phyloP scores from a whole-genome alignment of 805 yeast species.

The Kodamaea leandrae region DNA sequence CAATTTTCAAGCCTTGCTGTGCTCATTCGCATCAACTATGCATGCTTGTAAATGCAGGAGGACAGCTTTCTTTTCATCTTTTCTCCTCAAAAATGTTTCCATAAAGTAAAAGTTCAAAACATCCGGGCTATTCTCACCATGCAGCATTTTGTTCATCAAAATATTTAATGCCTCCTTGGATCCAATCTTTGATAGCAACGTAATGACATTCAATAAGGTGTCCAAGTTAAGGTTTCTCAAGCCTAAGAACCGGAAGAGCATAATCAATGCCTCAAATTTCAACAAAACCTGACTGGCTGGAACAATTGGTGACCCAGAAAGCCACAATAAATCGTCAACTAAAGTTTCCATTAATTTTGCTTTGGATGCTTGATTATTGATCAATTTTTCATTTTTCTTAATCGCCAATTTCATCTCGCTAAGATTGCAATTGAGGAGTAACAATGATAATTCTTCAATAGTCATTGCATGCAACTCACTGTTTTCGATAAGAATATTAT shows the following conservation, averaged over 20 bases:
- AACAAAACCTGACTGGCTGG: slow-evolving; percentile 2
- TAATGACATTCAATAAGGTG: slow-evolving; percentile 24
- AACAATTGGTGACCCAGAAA: not conserved
- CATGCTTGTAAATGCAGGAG: slow-evolving; percentile 21
- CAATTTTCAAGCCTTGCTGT: no score
- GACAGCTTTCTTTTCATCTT: slow-evolving; percentile 19
- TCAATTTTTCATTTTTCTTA: slow-evolving; percentile 11
- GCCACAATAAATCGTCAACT: slow-evolving; percentile 6
- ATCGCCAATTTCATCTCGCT: slow-evolving; percentile 16
- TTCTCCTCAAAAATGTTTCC: slow-evolving; percentile 18
- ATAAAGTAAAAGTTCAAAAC: slow-evolving; percentile 32
- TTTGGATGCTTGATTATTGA: slow-evolving; percentile 10
- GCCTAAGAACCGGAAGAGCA: slow-evolving; percentile 22
- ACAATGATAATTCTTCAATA: slow-evolving; percentile 10
- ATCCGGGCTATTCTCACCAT: slow-evolving; percentile 15
- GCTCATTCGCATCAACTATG: no score
- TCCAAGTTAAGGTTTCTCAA: slow-evolving; percentile 19
- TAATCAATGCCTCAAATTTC: slow-evolving; percentile 24
- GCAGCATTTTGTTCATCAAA: slow-evolving; percentile 26
- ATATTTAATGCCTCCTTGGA: slow-evolving; percentile 24
- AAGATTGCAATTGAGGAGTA: slow-evolving; percentile 12
- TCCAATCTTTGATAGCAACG: slow-evolving; percentile 23
- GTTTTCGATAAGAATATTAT: not conserved
- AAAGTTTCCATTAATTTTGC: slow-evolving; percentile 11
- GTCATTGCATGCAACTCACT: not conserved